phyloP scores from a whole-genome alignment of 106 monocot genomes.

The Gastrodia elata region DNA sequence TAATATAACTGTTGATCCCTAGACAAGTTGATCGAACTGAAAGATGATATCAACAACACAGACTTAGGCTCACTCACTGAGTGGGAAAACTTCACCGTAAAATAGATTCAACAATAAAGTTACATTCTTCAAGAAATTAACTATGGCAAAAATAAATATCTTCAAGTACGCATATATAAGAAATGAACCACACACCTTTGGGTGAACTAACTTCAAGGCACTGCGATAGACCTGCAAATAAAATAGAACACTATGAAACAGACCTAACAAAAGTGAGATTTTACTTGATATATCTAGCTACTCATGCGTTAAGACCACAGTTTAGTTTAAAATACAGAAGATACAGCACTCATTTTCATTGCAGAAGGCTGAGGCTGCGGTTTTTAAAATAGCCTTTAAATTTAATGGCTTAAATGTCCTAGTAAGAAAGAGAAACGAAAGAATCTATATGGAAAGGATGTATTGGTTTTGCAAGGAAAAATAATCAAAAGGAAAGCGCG shows the following conservation, averaged over 20 bases:
- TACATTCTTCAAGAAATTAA: conserved; percentile 1
- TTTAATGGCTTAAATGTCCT: background rate
- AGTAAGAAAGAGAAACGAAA: background rate
- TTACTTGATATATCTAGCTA: background rate
- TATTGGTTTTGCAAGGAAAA: background rate
- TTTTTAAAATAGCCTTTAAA: background rate
- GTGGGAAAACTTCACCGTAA: background rate
- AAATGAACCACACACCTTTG: conserved; percentile 57
- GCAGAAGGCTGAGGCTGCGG: background rate
- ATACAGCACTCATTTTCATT: background rate
- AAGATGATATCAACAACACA: conserved; percentile 1
- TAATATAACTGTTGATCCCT: background rate
- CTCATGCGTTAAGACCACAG: background rate
- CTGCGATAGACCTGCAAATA: conserved; percentile 80
- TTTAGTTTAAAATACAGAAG: background rate
- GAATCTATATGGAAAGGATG: background rate
- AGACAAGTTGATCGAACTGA: background rate
- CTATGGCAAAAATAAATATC: background rate
- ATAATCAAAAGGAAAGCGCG: background rate
- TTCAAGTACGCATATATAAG: conserved; percentile 5
- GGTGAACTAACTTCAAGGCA: conserved; percentile 84
- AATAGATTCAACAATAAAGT: background rate
- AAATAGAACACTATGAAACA: background rate
- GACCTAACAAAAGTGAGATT: background rate
- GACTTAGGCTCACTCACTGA: too few relatives aligned